Conservation (phyloP, 352 stramenopile species). For the Detonula confervacea region DNA sequence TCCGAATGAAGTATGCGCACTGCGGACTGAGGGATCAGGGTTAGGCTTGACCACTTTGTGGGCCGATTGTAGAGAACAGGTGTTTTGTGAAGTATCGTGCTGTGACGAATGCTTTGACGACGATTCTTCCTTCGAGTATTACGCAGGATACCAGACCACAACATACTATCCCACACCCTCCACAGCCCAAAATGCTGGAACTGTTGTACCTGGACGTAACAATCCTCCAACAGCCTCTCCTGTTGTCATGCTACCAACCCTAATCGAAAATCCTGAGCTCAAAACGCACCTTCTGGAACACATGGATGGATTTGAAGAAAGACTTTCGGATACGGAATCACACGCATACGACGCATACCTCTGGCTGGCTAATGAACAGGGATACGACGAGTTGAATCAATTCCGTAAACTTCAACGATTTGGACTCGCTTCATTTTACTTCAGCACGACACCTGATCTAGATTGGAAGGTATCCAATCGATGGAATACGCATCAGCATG, state of each 20-base stretch:
- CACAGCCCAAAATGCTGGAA: background rate
- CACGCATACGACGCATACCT: constrained; percentile 49
- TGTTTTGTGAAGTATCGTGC: constrained; percentile 30
- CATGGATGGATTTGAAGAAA: constrained; percentile 39
- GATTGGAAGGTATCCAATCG: constrained; percentile 48
- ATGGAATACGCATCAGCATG: constrained; percentile 41
- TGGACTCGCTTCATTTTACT: constrained; percentile 43
- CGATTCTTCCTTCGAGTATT: constrained; percentile 10
- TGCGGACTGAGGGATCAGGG: constrained; percentile 4
- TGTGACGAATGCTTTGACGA: constrained; percentile 34
- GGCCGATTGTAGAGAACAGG: constrained; percentile 36
- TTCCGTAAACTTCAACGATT: constrained; percentile 53
- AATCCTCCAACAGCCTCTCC: constrained; percentile 13
- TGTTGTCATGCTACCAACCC: background rate
- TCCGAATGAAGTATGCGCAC: constrained; percentile 36
- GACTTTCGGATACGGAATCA: constrained; percentile 24
- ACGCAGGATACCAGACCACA: constrained; percentile 11
- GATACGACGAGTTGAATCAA: constrained; percentile 25
- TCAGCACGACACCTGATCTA: constrained; percentile 36
- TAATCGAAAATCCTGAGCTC: constrained; percentile 34
- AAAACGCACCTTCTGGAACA: constrained; percentile 35
- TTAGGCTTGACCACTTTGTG: constrained; percentile 33
- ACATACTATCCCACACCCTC: background rate
- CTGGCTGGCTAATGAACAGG: constrained; percentile 35
- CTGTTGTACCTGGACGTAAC: background rate